These are phyloP conservation scores for Pyrenophora teres DNA, from an alignment of 2,329 filamentous ascomycete genomes.

Conservation along the genomic window DNA sequence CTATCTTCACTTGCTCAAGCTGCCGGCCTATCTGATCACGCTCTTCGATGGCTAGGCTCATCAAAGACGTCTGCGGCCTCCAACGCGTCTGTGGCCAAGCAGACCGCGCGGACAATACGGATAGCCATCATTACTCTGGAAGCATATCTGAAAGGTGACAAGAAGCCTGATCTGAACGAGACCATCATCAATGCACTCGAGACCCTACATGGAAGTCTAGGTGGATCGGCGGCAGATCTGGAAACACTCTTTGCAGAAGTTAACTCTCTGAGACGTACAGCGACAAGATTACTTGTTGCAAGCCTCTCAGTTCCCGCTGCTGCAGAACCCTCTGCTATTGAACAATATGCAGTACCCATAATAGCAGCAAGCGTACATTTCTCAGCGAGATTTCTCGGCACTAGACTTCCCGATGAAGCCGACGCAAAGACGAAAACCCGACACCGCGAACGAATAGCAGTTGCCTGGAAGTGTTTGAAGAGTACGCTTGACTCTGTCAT, in stretches of 20 bases:
- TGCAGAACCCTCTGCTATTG: conserved; percentile 5
- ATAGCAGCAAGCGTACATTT: conserved; percentile 42
- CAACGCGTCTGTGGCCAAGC: conserved; percentile 27
- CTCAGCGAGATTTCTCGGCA: conserved; percentile 39
- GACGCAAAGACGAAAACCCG: conserved; percentile 25
- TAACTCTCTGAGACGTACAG: conserved; percentile 39
- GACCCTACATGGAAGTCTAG: conserved; percentile 34
- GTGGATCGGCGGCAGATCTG: conserved; percentile 40
- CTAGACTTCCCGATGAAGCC: conserved; percentile 16
- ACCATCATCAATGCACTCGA: conserved; percentile 31
- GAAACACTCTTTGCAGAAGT: conserved; percentile 45
- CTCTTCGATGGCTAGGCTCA: conserved; percentile 38
- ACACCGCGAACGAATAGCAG: conserved; percentile 28
- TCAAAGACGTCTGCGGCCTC: conserved; percentile 17
- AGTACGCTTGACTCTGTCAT: conserved; percentile 44
- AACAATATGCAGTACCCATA: conserved; percentile 26
- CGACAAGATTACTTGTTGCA: conserved; percentile 30
- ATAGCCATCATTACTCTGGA: conserved; percentile 41
- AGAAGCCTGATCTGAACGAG: conserved; percentile 21
- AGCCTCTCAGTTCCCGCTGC: conserved; percentile 8
- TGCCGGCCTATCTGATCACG: conserved; percentile 40
- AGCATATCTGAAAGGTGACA: conserved; percentile 24
- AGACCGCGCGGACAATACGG: conserved; percentile 32
- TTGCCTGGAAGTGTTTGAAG: conserved; percentile 37
- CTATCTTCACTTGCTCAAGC: conserved; percentile 43